Percentiles rank a stretch among this genome's conserved stretches.
These are phyloP conservation scores for Neurospora sp. DNA, from an alignment of 495 filamentous ascomycete species.

Conservation along the genomic window DNA sequence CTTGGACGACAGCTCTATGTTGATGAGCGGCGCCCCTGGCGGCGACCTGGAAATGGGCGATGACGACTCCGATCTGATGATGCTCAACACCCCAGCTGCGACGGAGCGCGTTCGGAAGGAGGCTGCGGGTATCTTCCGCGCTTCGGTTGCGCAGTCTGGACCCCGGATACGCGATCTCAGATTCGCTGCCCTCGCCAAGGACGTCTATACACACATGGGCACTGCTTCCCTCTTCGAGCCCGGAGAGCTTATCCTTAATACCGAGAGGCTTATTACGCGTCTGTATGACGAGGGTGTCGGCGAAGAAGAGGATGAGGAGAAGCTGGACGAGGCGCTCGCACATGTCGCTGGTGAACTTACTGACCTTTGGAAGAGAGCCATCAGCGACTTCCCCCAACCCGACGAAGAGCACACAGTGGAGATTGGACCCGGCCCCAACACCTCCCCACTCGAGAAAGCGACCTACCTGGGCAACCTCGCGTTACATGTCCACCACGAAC, in stretches of 20 bases:
- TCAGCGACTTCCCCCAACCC: constrained; percentile 34
- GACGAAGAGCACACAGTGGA: constrained; percentile 43
- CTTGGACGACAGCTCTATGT: constrained; percentile 22
- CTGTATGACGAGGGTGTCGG: constrained; percentile 50
- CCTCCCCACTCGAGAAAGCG: constrained; percentile 56
- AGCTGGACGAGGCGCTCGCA: constrained; percentile 45
- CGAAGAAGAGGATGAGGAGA: constrained; percentile 41
- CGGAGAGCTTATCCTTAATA: constrained; percentile 46
- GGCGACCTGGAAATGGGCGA: constrained; percentile 14
- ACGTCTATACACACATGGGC: constrained; percentile 35
- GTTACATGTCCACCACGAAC: constrained; percentile 65
- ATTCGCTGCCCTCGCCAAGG: constrained; percentile 41
- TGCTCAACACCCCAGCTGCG: constrained; percentile 37
- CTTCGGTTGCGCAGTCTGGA: constrained; percentile 30
- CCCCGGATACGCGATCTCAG: constrained; percentile 23
- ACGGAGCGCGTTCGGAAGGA: constrained; percentile 34
- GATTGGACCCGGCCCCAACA: constrained; percentile 54
- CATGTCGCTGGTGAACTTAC: constrained; percentile 45
- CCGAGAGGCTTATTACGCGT: constrained; percentile 39
- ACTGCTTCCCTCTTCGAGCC: constrained; percentile 36
- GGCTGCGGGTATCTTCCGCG: constrained; percentile 35
- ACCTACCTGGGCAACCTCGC: constrained; percentile 61
- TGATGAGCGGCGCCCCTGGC: constrained; percentile 8
- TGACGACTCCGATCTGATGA: constrained; percentile 32
- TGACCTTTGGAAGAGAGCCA: constrained; percentile 47